Conservation (phyloP, 2,329 filamentous ascomycete species). For the Exophiala oligosperma region DNA sequence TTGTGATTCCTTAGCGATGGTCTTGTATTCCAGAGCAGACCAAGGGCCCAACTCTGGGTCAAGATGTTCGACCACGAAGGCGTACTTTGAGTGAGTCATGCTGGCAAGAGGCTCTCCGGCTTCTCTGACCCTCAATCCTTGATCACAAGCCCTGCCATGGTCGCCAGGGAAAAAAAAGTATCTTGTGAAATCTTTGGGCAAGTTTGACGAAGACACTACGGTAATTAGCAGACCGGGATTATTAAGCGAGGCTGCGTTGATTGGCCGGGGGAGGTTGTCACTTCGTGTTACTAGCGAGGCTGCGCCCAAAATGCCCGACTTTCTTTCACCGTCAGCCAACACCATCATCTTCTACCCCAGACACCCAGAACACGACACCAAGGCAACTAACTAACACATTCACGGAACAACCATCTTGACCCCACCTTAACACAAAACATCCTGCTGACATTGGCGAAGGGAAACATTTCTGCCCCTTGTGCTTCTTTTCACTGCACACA, state of each 20-base stretch:
- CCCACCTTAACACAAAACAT: background rate
- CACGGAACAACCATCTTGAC: background rate
- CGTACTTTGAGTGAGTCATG: constrained; percentile 52
- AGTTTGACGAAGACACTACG: background rate
- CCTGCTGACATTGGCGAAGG: background rate
- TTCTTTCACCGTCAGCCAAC: background rate
- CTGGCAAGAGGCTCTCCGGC: constrained; percentile 18
- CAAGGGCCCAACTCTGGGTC: constrained; percentile 91
- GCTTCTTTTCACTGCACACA: background rate
- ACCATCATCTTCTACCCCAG: background rate
- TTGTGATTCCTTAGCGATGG: constrained; percentile 80
- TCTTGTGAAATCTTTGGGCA: no score
- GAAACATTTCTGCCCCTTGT: background rate
- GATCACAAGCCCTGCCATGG: no score
- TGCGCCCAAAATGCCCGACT: background rate
- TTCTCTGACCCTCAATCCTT: background rate
- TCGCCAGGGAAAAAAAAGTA: no score
- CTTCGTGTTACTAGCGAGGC: background rate
- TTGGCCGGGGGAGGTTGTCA: background rate
- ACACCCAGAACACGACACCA: background rate
- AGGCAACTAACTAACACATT: background rate
- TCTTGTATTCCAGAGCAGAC: constrained; percentile 89
- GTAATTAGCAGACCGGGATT: background rate
- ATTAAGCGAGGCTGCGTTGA: background rate
- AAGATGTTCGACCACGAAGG: constrained; percentile 93